phyloP scores from a whole-genome alignment of 1,284 basidiomycete genomes.

The Pholiota adiposa region DNA sequence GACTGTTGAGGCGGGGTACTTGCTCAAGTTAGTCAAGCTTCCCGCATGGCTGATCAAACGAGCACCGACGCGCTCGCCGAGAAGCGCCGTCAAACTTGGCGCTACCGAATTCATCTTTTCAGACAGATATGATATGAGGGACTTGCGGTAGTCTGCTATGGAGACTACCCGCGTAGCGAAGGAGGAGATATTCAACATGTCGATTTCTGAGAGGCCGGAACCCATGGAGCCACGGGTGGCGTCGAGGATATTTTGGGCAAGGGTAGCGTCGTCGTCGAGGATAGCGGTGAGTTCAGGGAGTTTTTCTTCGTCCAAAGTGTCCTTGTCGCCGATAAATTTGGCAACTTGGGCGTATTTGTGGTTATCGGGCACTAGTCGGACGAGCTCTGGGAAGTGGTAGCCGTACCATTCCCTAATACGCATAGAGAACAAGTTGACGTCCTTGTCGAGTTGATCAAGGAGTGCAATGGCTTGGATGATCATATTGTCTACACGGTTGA shows the following conservation, averaged over 20 bases:
- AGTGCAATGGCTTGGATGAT: slow-evolving; percentile 99
- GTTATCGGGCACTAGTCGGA: slow-evolving; percentile 94
- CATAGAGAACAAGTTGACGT: slow-evolving; percentile 99
- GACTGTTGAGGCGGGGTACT: slow-evolving; percentile 98
- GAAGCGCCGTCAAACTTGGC: slow-evolving; percentile 91
- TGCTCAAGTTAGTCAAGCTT: slow-evolving; percentile 94
- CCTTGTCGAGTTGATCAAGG: slow-evolving; percentile 99
- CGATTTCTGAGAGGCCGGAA: slow-evolving; percentile 88
- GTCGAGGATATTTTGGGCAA: slow-evolving; percentile 94
- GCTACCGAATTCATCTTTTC: slow-evolving; percentile 99
- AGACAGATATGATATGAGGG: slow-evolving; percentile 85
- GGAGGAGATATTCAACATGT: slow-evolving; percentile 95
- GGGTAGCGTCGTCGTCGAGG: slow-evolving; percentile 85
- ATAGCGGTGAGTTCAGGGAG: slow-evolving; percentile 84
- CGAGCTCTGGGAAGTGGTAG: slow-evolving; percentile 99
- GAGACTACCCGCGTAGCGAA: slow-evolving; percentile 94
- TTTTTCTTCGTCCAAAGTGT: slow-evolving; percentile 73
- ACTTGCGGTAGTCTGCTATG: slow-evolving; percentile 93
- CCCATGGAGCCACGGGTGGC: slow-evolving; percentile 97
- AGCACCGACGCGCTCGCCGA: slow-evolving; percentile 96
- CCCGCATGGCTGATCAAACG: slow-evolving; percentile 98
- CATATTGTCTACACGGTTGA: slow-evolving; percentile 99
- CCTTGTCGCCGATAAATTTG: slow-evolving; percentile 93
- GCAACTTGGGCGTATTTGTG: slow-evolving; percentile 92
- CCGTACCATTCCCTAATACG: slow-evolving; percentile 99